phyloP scores from a whole-genome alignment of 164 flowering plant genomes.

The Houttuynia cordata region DNA sequence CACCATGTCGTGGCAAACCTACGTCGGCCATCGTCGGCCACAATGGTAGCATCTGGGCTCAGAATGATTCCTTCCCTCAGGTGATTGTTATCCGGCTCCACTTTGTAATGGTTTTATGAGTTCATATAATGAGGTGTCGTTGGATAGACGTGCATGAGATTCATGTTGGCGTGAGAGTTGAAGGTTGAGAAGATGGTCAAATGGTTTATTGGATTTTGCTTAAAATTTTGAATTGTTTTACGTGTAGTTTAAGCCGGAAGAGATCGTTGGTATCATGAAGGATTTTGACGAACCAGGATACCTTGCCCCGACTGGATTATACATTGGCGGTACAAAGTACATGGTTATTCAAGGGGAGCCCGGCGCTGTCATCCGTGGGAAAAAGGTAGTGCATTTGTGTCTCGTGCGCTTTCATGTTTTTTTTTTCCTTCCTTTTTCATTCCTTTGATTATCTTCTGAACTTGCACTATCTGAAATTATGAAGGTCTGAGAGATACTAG shows the following conservation, averaged over 20 bases:
- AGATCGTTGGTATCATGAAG: slow-evolving; percentile 7
- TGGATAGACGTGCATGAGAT: neutral
- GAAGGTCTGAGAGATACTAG: neutral
- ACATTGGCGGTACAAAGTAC: slow-evolving; percentile 8
- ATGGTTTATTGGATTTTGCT: neutral
- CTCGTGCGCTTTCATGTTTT: neutral
- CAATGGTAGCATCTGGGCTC: slow-evolving; percentile 44
- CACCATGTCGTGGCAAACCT: slow-evolving; percentile 33
- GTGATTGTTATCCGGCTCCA: slow-evolving; percentile 3
- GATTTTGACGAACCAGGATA: slow-evolving; percentile 9
- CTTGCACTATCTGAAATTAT: too few species aligned
- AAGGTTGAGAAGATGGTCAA: too few species aligned
- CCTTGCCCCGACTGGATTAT: slow-evolving; percentile 11
- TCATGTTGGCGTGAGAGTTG: neutral
- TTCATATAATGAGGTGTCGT: neutral
- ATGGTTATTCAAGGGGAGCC: slow-evolving; percentile 12
- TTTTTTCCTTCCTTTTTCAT: neutral
- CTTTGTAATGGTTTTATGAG: too few species aligned
- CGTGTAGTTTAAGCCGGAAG: slow-evolving; percentile 10
- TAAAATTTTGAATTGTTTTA: neutral
- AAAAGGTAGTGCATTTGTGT: slow-evolving; percentile 6
- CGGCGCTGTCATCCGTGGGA: slow-evolving; percentile 11
- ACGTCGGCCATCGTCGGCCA: slow-evolving; percentile 39
- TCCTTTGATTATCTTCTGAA: neutral
- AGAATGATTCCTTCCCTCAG: slow-evolving; percentile 34